phyloP scores from a whole-genome alignment of 768 basidiomycete species.

The Agaricus sinodeliciosus region DNA sequence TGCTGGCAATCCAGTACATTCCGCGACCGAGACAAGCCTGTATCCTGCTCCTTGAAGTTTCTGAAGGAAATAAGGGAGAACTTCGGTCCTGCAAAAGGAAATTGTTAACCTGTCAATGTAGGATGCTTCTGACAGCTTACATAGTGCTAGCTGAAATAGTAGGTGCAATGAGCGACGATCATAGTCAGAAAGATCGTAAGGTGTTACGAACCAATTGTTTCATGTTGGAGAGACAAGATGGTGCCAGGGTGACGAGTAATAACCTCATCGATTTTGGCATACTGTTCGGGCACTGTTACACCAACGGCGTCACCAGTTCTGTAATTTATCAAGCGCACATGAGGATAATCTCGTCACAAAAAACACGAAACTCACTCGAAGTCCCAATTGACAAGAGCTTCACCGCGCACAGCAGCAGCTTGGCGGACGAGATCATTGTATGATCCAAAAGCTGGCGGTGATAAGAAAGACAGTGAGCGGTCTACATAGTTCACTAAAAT shows the following conservation, averaged over 20 bases:
- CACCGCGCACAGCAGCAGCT: constrained; percentile 19
- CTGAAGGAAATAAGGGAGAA: constrained; percentile 33
- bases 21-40: constrained; percentile 34
- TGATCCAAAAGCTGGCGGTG: constrained; percentile 27
- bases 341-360: neutral
- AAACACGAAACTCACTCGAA: constrained; percentile 22
- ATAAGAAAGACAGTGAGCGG: neutral
- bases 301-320: constrained; percentile 33
- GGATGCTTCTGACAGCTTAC: constrained; percentile 13
- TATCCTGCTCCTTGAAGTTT: constrained; percentile 33
- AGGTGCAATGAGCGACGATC: neutral
- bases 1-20: constrained; percentile 31
- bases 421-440: constrained; percentile 31
- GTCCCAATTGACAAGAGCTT: constrained; percentile 30
- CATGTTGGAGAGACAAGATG: constrained; percentile 35
- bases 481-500: neutral
- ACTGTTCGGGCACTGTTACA: constrained; percentile 20
- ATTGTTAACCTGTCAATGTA: neutral
- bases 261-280: constrained; percentile 21
- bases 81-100: constrained; percentile 18
- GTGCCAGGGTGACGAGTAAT: constrained; percentile 24
- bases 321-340: too few relatives aligned
- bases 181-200: neutral
- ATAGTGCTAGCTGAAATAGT: constrained; percentile 13
- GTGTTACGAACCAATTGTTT: constrained; percentile 23